phyloP scores from a whole-genome alignment of 805 yeast genomes.

The Sugiyamaella valdiviana region DNA sequence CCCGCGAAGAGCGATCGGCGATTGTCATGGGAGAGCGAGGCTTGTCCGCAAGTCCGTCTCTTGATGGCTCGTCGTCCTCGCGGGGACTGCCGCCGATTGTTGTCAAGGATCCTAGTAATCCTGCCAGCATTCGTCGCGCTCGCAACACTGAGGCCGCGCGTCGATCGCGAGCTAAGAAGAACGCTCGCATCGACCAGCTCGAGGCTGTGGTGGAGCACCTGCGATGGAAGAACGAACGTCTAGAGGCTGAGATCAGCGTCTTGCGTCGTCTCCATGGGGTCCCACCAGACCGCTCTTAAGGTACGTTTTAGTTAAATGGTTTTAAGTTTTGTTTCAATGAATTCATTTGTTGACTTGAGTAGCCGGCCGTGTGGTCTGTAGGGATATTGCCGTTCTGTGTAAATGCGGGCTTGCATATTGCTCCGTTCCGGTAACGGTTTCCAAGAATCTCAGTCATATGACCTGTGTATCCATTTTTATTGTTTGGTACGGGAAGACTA shows the following conservation, averaged over 20 bases:
- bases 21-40: conserved; percentile 13
- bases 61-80: conserved; percentile 16
- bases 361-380: too few relatives aligned
- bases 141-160: conserved; percentile 91
- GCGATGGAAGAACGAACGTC: conserved; percentile 45
- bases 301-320: too few relatives aligned
- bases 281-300: not conserved
- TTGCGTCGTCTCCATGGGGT: conserved; percentile 9
- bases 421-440: too few relatives aligned
- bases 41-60: not conserved
- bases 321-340: too few relatives aligned
- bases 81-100: conserved; percentile 62
- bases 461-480: too few relatives aligned
- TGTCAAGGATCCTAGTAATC: conserved; percentile 48
- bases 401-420: too few relatives aligned
- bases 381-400: too few relatives aligned
- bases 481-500: too few relatives aligned
- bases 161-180: conserved; percentile 87
- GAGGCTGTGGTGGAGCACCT: conserved; percentile 70
- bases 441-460: too few relatives aligned
- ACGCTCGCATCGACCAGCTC: conserved; percentile 78
- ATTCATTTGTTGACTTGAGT: too few relatives aligned
- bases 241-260: conserved; percentile 49
- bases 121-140: conserved; percentile 70
- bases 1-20: conserved; percentile 15